Evolutionary conservation across 2,329 filamentous ascomycete genomes (phyloP).

Genomic region (Cladophialophora carrionii): DNA sequence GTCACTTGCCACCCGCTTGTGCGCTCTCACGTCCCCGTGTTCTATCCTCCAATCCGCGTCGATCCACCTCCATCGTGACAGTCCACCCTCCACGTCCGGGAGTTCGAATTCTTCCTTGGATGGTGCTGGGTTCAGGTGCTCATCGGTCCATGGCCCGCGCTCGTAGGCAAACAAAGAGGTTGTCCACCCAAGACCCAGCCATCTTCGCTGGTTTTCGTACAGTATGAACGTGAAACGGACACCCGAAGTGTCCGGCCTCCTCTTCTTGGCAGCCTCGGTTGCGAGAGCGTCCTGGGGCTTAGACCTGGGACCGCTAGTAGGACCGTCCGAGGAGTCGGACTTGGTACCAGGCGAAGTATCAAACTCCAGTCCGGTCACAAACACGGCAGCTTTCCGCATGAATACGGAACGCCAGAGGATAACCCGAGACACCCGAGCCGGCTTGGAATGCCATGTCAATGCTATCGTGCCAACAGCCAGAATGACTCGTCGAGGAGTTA

Average conservation of each 20-base stretch:
- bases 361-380: conserved; percentile 81
- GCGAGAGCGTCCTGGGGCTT: conserved; percentile 51
- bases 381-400: conserved; percentile 68
- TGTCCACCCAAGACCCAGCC: conserved; percentile 95
- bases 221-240: conserved; percentile 96
- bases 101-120: conserved; percentile 72
- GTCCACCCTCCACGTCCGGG: conserved; percentile 67
- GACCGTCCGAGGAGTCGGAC: conserved; percentile 37
- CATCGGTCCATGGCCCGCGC: conserved; percentile 89
- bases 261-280: conserved; percentile 52
- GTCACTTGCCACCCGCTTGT: conserved; percentile 41
- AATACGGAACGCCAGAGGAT: conserved; percentile 86
- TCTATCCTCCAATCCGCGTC: conserved; percentile 88
- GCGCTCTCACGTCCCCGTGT: conserved; percentile 53
- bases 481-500: conserved; percentile 82
- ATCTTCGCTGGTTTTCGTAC: conserved; percentile 93
- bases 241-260: conserved; percentile 63
- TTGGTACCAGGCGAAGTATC: conserved; percentile 49
- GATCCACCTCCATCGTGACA: conserved; percentile 77
- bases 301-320: conserved; percentile 30
- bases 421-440: conserved; percentile 79
- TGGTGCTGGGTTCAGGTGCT: conserved; percentile 81
- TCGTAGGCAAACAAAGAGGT: conserved; percentile 89
- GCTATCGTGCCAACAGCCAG: conserved; percentile 84
- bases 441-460: conserved; percentile 88